phyloP scores from a whole-genome alignment of 805 yeast genomes.

The Saccharomycopsis fermentans region DNA sequence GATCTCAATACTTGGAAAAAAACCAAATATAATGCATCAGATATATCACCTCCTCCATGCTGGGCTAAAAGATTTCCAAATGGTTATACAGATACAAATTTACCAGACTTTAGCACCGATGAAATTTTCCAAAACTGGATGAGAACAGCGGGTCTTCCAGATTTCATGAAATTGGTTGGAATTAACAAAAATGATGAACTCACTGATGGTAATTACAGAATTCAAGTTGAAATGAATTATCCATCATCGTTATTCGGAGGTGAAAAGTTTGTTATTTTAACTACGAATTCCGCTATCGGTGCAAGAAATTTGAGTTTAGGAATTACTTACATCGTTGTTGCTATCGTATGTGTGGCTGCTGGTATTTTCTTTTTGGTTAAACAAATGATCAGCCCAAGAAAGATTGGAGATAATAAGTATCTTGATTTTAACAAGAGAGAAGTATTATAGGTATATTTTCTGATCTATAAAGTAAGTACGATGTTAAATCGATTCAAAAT shows the following conservation, averaged over 20 bases:
- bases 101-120: constrained; percentile 63
- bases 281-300: constrained; percentile 78
- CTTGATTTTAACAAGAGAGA: constrained; percentile 9
- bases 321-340: constrained; percentile 75
- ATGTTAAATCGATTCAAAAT: not conserved
- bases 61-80: constrained; percentile 63
- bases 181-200: constrained; percentile 51
- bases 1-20: constrained; percentile 55
- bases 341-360: constrained; percentile 61
- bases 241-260: constrained; percentile 83
- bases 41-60: constrained; percentile 76
- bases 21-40: constrained; percentile 47
- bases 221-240: constrained; percentile 64
- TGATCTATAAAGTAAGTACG: not conserved
- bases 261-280: constrained; percentile 69
- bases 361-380: constrained; percentile 70
- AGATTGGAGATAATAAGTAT: constrained; percentile 48
- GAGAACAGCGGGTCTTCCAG: constrained; percentile 69
- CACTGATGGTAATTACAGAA: constrained; percentile 51
- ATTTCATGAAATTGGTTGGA: constrained; percentile 53
- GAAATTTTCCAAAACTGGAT: constrained; percentile 76
- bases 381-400: constrained; percentile 75
- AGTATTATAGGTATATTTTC: not conserved
- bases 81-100: constrained; percentile 59
- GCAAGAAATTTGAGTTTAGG: constrained; percentile 83